Evolutionary conservation across 306 rosid species (phyloP), one percentile per base, ranked within the genome.

Genomic region (Hylodesmum podocarpum): DNA sequence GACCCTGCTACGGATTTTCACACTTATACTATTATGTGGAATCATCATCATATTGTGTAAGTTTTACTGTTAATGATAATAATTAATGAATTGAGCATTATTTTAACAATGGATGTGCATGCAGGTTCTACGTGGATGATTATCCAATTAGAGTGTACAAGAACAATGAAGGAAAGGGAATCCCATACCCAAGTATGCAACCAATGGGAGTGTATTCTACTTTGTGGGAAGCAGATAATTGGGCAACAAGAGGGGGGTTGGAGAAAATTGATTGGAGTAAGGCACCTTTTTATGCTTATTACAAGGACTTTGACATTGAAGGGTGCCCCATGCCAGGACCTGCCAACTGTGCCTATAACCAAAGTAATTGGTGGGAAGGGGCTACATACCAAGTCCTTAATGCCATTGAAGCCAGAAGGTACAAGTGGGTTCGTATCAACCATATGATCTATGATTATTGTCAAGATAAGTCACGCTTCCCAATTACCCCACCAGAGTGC

Each of bases 201-300:
- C 80, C 98, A 0, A 91, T 94, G 98, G 97, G 97, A 43, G 88
- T 94, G 55, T 94, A 80, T 54, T 91, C 98, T 0, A 94, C 98
- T 2, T 25, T 94, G 34, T 94, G 98, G 98, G 98, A 91, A 79
- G 98, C 98, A 3, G 97, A 91, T 71, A 84, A 94, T 18, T 94
- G 98, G 98, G 98, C 98, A 14, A 94, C 98, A 4, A 90, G 98
- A 69, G 98, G 98, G 6, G 98, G 98, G 2, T 78, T 94, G 18
- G 98, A 94, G 86, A 94, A 94, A 88, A 94, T 94, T 28, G 75
- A 94, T 80, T 94, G 98, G 98, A 89, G 87, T 67, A 90, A 89
- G 73, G 95, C 96, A 41, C 98, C 98, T 0, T 94, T 94, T 84
- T 71, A 66, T 40, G 84, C 98, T 18, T 91, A 90, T 36, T 94